Evolutionary conservation across 345 rosid species (phyloP).

Genomic region (Populus alba): DNA sequence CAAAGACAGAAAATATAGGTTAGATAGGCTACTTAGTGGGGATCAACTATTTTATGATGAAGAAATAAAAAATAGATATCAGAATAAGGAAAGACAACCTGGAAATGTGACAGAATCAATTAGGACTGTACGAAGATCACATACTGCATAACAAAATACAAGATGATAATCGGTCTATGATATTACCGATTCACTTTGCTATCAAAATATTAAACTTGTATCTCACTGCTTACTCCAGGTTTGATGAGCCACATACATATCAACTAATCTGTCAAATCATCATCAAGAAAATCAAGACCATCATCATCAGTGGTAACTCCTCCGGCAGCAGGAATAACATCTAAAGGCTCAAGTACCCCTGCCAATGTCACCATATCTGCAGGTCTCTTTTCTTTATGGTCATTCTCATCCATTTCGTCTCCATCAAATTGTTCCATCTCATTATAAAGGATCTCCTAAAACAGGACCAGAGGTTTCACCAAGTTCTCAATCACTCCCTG

Average conservation of each 20-base stretch:
- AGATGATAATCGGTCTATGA: constrained; percentile 13
- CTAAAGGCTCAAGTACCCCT: constrained; percentile 41
- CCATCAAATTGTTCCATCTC: constrained; percentile 44
- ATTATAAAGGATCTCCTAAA: constrained; percentile 48
- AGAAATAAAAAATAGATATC: neutral
- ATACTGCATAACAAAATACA: constrained; percentile 20
- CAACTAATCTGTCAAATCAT: constrained; percentile 44
- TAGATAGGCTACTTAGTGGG: neutral
- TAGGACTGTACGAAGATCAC: constrained; percentile 5
- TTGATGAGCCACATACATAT: constrained; percentile 11
- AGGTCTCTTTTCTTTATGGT: constrained; percentile 38
- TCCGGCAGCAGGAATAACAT: constrained; percentile 37
- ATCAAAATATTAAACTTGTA: constrained; percentile 9
- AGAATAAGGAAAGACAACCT: constrained; percentile 4
- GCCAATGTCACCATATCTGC: constrained; percentile 39
- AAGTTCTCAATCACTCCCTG: neutral
- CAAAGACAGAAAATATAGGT: neutral
- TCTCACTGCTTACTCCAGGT: constrained; percentile 35
- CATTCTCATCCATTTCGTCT: constrained; percentile 48
- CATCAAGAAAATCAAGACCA: constrained; percentile 52
- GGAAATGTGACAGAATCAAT: constrained; percentile 8
- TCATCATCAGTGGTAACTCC: constrained; percentile 53
- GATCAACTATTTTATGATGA: neutral
- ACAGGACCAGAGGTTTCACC: constrained; percentile 15
- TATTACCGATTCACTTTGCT: neutral